Evolutionary conservation across 73 alveolate genomes (phyloP).

Genomic region (Paramecium sonneborni): DNA sequence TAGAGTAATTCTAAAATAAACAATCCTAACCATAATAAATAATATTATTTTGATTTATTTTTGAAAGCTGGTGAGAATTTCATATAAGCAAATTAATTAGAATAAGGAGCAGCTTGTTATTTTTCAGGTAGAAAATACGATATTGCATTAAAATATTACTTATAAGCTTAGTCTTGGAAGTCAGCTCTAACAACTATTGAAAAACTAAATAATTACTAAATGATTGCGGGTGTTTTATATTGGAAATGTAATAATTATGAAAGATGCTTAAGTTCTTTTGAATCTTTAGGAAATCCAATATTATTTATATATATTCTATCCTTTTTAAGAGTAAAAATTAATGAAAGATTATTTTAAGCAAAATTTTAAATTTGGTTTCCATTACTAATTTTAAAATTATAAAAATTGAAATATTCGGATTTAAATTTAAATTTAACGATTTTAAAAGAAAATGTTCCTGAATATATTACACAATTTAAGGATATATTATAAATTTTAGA

Average conservation of each 20-base stretch:
- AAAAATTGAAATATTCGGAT: background rate
- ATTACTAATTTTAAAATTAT: background rate
- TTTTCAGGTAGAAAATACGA: constrained; percentile 76
- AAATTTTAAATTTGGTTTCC: background rate
- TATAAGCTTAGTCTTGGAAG: background rate
- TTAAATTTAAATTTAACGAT: background rate
- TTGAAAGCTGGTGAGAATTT: constrained; percentile 74
- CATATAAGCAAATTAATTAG: constrained; percentile 51
- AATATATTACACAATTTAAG: background rate
- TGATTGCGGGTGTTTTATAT: background rate
- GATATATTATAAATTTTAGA: background rate
- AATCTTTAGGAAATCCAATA: background rate
- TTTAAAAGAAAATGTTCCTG: background rate
- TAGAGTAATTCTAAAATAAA: constrained; percentile 38
- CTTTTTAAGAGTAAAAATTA: background rate
- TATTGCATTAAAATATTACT: constrained; percentile 76
- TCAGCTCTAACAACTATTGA: background rate
- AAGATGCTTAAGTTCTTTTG: background rate
- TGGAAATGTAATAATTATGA: background rate
- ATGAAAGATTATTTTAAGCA: background rate
- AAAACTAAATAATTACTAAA: background rate
- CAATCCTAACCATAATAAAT: constrained; percentile 42
- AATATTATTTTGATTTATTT: constrained; percentile 36
- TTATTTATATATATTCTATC: background rate
- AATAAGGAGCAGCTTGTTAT: constrained; percentile 86